Base-by-base conservation (phyloP, 2,329 filamentous ascomycete genomes). In the Cladophialophora carrionii region DNA sequence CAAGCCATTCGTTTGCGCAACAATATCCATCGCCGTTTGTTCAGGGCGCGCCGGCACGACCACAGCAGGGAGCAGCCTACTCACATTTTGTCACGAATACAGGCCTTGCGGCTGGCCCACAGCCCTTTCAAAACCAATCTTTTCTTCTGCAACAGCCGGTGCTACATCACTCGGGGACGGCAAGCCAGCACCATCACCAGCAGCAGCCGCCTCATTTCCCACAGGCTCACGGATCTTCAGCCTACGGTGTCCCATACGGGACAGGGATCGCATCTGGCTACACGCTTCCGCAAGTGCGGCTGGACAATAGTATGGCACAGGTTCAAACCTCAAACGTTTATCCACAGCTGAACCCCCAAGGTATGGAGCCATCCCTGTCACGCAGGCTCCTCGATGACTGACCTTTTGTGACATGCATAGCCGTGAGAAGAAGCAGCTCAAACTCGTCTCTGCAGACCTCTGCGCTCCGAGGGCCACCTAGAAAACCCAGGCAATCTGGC, bases 401-500 rank as follows among this genome's bases (percentile, higher is more conserved):
- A 34, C 3, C 9, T 9, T 62, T 48, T 43, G 61, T 62, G 29
- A 68, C 56, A 20, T 51, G 54, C 46, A 4, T 9, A 61, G 37
- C 61, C 41, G 52, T 70, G 12, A 65, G 65, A 31, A 69, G 66
- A 64, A 70, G 71, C 37, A 69, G 67, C 54, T 72, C 73, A 2
- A 73, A 64, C 51, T 71, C 70, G 17, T 72, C 70, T 4, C 51
- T 69, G 31, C 68, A 71, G 41, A 71, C 76, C 9, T 77, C 72
- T 17, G 74, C 80, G 2, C 85, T 85, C 37, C 82, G 86, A 70
- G 87, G 87, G n/a, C 87, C 86, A 4, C 86, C 87, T 41, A 81
- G 87, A 70, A 89, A 89, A 72, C 87, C 87, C 6, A 86, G 84
- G 72, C 85, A 88, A 74, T 87, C 83, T 81, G 94, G 93, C 1